These are phyloP conservation scores for Calocera viscosa DNA, from an alignment of 768 basidiomycete genomes.

Conservation along the genomic window DNA sequence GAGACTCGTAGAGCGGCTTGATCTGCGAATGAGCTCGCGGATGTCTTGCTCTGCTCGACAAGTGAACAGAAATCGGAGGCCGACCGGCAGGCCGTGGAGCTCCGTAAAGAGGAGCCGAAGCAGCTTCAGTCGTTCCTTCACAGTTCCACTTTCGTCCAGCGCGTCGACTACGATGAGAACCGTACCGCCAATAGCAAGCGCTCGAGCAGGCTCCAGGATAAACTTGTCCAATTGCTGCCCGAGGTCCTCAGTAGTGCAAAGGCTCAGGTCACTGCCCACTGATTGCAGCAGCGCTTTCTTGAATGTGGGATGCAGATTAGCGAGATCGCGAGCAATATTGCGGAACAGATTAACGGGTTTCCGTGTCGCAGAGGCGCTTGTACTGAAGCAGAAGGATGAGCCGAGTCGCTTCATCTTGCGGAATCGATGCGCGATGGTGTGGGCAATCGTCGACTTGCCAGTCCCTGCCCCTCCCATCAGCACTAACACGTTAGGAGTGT, in stretches of 20 bases:
- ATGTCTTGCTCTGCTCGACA: neutral
- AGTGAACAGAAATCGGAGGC: neutral
- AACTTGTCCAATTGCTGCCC: neutral
- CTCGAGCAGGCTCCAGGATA: neutral
- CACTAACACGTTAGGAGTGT: neutral
- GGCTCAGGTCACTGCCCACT: neutral
- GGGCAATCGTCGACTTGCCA: slow-evolving; percentile 17
- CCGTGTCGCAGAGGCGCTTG: neutral
- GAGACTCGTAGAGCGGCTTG: neutral
- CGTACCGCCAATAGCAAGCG: neutral
- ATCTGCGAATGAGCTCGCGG: neutral
- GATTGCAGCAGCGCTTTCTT: neutral
- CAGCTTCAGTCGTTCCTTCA: neutral
- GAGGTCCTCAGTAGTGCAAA: neutral
- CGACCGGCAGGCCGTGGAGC: neutral
- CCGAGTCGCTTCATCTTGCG: slow-evolving; percentile 8
- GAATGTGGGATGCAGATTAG: neutral
- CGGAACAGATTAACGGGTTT: slow-evolving; percentile 10
- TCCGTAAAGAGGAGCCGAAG: neutral
- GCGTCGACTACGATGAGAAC: neutral
- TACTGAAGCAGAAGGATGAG: slow-evolving; percentile 14
- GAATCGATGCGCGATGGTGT: slow-evolving; percentile 9
- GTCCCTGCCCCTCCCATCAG: slow-evolving; percentile 14
- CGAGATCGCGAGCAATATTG: slow-evolving; percentile 15
- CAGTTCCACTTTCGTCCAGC: neutral